Evolutionary conservation across 192 early-diverging fungal genomes (phyloP).

Genomic region (Umbelopsis vinacea): DNA sequence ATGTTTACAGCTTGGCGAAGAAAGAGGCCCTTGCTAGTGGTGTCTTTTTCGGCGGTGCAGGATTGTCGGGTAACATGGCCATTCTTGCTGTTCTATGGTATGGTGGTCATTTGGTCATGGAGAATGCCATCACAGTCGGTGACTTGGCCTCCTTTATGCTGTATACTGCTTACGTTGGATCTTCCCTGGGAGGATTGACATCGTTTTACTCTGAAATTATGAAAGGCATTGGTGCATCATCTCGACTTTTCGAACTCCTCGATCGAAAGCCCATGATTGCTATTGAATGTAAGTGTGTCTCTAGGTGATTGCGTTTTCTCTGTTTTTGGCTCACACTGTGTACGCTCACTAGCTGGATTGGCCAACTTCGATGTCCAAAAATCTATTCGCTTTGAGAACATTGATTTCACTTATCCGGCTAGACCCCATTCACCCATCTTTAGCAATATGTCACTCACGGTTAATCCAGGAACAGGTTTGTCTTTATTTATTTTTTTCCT

Average conservation of each 20-base stretch:
- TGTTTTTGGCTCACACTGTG: not conserved
- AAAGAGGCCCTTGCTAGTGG: slow-evolving; percentile 58
- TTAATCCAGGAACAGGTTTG: slow-evolving; percentile 54
- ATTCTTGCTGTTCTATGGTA: slow-evolving; percentile 66
- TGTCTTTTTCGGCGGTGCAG: slow-evolving; percentile 67
- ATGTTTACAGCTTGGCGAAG: slow-evolving; percentile 36
- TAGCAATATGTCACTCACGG: slow-evolving; percentile 52
- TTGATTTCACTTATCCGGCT: slow-evolving; percentile 72
- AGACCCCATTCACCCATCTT: slow-evolving; percentile 60
- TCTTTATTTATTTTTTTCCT: not conserved
- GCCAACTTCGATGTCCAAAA: slow-evolving; percentile 42
- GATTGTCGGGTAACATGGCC: slow-evolving; percentile 64
- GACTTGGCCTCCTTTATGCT: slow-evolving; percentile 71
- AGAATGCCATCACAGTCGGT: slow-evolving; percentile 62
- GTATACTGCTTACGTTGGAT: slow-evolving; percentile 71
- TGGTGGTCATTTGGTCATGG: slow-evolving; percentile 67
- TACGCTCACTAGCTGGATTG: slow-evolving; percentile 7
- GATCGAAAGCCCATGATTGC: slow-evolving; percentile 46
- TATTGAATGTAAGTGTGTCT: slow-evolving; percentile 14
- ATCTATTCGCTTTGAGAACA: slow-evolving; percentile 56
- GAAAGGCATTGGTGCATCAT: slow-evolving; percentile 68
- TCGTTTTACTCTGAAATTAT: slow-evolving; percentile 76
- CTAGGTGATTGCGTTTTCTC: not conserved
- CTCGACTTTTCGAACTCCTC: slow-evolving; percentile 63
- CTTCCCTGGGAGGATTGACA: slow-evolving; percentile 55